Conservation (phyloP, 192 early-diverging fungal genomes). For the Paraglomus occultum region DNA sequence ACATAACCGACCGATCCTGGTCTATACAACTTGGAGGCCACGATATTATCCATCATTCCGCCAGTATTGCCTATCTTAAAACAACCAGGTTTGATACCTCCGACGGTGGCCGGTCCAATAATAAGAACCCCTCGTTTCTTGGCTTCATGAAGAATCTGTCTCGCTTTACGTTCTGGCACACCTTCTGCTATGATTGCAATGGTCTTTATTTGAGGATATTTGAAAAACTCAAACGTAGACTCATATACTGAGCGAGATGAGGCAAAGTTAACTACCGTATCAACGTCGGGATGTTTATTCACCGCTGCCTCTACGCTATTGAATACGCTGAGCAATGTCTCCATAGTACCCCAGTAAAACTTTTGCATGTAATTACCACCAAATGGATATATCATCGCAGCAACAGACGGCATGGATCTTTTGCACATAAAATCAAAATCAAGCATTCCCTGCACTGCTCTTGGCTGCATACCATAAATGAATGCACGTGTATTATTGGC, state of each 20-base stretch:
- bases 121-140: constrained; percentile 76
- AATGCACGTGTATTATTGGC: constrained; percentile 82
- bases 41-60: constrained; percentile 99
- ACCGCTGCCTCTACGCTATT: constrained; percentile 83
- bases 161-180: constrained; percentile 95
- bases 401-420: constrained; percentile 86
- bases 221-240: constrained; percentile 87
- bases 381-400: constrained; percentile 99
- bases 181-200: constrained; percentile 99
- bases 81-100: constrained; percentile 98
- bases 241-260: constrained; percentile 94
- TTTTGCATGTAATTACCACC: constrained; percentile 98
- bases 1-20: constrained; percentile 97
- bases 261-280: constrained; percentile 97
- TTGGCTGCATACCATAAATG: constrained; percentile 99
- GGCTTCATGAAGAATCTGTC: constrained; percentile 86
- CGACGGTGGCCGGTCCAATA: constrained; percentile 97
- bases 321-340: constrained; percentile 94
- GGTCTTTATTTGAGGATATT: constrained; percentile 81
- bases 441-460: constrained; percentile 98
- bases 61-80: constrained; percentile 99
- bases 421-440: constrained; percentile 99
- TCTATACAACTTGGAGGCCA: constrained; percentile 94
- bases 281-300: constrained; percentile 85
- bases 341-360: constrained; percentile 99